Percentiles rank a stretch among this genome's conserved stretches.
Conservation (phyloP, 2,329 filamentous ascomycete genomes). For the Fusarium xylarioides region DNA sequence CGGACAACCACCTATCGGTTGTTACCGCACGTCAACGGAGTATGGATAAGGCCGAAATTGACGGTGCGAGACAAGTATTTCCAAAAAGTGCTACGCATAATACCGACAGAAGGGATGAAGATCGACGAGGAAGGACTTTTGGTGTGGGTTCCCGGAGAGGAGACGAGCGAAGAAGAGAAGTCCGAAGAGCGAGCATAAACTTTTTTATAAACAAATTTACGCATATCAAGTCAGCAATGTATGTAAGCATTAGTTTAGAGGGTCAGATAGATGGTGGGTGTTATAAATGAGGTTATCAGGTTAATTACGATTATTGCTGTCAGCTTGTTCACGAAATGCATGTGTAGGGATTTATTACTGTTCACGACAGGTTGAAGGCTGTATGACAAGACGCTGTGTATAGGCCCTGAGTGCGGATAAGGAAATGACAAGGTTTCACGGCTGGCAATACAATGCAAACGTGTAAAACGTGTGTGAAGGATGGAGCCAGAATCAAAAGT, state of each 20-base stretch:
- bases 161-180: conserved; percentile 28
- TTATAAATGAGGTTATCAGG: conserved; percentile 26
- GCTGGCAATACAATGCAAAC: conserved; percentile 8
- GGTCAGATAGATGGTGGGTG: conserved; percentile 12
- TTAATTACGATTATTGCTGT: not conserved
- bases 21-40: conserved; percentile 70
- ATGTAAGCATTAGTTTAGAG: conserved; percentile 1
- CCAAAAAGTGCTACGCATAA: conserved; percentile 85
- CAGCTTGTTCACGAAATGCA: not conserved
- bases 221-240: not conserved
- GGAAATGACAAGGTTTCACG: conserved; percentile 11
- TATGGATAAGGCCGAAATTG: conserved; percentile 77
- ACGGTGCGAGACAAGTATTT: conserved; percentile 91
- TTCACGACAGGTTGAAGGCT: not conserved
- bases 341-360: not conserved
- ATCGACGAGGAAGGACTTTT: conserved; percentile 70
- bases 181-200: conserved; percentile 3
- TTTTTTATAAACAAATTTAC: not conserved
- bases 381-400: conserved; percentile 10
- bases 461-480: not conserved
- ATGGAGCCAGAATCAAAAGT: not conserved
- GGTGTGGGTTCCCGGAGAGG: conserved; percentile 64
- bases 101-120: conserved; percentile 78
- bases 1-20: conserved; percentile 78
- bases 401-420: not conserved